These are phyloP conservation scores for Aureobasidium vineae DNA, from an alignment of 2,329 filamentous ascomycete genomes.

Conservation along the genomic window DNA sequence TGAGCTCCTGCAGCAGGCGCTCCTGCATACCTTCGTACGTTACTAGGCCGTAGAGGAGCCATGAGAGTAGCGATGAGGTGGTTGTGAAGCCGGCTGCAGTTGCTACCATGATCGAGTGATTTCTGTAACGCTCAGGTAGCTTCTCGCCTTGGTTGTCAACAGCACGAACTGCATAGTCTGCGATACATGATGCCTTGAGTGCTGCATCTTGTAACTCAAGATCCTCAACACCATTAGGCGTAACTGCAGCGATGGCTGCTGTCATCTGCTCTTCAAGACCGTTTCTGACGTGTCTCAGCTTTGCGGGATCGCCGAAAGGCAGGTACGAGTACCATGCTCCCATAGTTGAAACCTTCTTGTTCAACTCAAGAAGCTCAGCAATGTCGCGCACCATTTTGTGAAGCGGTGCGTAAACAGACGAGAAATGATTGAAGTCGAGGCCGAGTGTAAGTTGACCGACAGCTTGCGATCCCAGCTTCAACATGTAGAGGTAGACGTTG, in stretches of 20 bases:
- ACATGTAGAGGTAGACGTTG: slow-evolving; percentile 53
- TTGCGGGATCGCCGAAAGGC: slow-evolving; percentile 58
- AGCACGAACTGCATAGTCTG: slow-evolving; percentile 56
- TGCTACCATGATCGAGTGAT: slow-evolving; percentile 50
- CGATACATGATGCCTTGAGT: slow-evolving; percentile 38
- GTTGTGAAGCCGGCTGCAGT: slow-evolving; percentile 62
- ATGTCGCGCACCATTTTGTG: slow-evolving; percentile 55
- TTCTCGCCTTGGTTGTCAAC: slow-evolving; percentile 56
- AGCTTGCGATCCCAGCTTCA: slow-evolving; percentile 48
- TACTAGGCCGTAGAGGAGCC: slow-evolving; percentile 56
- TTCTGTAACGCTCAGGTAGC: slow-evolving; percentile 47
- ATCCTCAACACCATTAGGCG: slow-evolving; percentile 38
- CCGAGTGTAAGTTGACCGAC: slow-evolving; percentile 49
- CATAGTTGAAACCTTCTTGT: slow-evolving; percentile 57
- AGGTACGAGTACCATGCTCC: slow-evolving; percentile 57
- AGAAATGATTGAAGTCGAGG: slow-evolving; percentile 49
- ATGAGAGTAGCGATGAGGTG: slow-evolving; percentile 58
- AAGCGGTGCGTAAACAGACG: slow-evolving; percentile 45
- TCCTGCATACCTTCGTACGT: slow-evolving; percentile 58
- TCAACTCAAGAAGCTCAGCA: slow-evolving; percentile 53
- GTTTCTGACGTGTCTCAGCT: slow-evolving; percentile 39
- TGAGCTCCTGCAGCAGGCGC: slow-evolving; percentile 56
- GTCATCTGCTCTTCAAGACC: slow-evolving; percentile 44
- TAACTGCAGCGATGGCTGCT: slow-evolving; percentile 42
- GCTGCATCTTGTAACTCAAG: slow-evolving; percentile 42